phyloP scores from a whole-genome alignment of 2,329 filamentous ascomycete genomes.

The Colletotrichum lini region DNA sequence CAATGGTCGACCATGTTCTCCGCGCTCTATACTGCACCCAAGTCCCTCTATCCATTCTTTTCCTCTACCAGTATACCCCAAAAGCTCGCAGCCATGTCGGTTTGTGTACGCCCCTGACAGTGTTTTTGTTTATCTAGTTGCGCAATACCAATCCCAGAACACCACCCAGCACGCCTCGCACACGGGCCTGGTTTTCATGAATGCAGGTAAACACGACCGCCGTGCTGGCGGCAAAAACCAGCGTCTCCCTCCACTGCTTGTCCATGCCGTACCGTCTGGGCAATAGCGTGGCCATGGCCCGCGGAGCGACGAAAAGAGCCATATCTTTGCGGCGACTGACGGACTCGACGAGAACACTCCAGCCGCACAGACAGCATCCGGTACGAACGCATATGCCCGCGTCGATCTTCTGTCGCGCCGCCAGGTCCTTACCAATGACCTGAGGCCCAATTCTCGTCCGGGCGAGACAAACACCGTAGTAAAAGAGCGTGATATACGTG shows the following conservation, averaged over 20 bases:
- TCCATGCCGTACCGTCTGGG: constrained; percentile 76
- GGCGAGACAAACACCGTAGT: constrained; percentile 86
- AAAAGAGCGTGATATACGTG: constrained; percentile 83
- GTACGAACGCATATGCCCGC: constrained; percentile 77
- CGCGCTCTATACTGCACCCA: constrained; percentile 13
- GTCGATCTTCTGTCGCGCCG: constrained; percentile 67
- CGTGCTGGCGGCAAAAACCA: constrained; percentile 76
- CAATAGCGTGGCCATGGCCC: constrained; percentile 81
- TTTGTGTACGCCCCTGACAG: background rate
- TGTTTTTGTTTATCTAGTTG: constrained; percentile 44
- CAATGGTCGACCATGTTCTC: background rate
- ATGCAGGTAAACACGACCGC: constrained; percentile 80
- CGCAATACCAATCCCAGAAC: constrained; percentile 68
- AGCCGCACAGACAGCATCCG: constrained; percentile 84
- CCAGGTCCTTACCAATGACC: constrained; percentile 69
- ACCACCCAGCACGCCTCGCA: constrained; percentile 78
- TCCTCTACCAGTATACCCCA: background rate
- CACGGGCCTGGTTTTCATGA: constrained; percentile 72
- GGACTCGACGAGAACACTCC: constrained; percentile 84
- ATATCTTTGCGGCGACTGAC: constrained; percentile 78
- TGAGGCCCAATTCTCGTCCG: constrained; percentile 81
- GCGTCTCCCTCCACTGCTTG: constrained; percentile 77
- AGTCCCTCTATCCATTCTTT: constrained; percentile 9
- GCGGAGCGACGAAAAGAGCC: constrained; percentile 84
- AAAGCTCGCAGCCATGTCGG: background rate